Evolutionary conservation across 805 yeast genomes (phyloP).

Genomic region (Candida ipomoeae): DNA sequence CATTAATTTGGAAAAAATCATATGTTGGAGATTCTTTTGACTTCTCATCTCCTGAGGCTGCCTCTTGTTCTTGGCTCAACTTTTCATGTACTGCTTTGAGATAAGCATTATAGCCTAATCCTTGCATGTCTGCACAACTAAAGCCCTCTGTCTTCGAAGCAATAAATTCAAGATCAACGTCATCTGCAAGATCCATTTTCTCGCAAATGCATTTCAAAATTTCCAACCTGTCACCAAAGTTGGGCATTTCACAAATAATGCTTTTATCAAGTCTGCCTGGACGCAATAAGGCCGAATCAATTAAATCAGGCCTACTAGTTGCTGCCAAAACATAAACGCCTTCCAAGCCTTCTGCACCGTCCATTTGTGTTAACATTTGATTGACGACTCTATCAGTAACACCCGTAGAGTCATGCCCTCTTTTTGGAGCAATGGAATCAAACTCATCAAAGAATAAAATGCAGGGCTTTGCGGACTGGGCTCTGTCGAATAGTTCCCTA

Average conservation of each 20-base stretch:
- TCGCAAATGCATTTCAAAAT: constrained; percentile 57
- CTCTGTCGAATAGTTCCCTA: constrained; percentile 88
- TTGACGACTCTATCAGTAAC: constrained; percentile 97
- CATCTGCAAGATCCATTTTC: constrained; percentile 54
- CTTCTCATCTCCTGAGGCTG: constrained; percentile 15
- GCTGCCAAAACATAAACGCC: constrained; percentile 97
- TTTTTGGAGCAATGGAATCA: constrained; percentile 94
- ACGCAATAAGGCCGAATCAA: constrained; percentile 89
- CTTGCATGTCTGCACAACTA: constrained; percentile 95
- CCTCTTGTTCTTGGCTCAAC: constrained; percentile 42
- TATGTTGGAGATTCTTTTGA: constrained; percentile 6
- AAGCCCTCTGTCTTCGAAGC: constrained; percentile 67
- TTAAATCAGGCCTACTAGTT: constrained; percentile 91
- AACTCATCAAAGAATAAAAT: constrained; percentile 91
- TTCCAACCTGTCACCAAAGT: constrained; percentile 62
- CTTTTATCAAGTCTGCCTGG: constrained; percentile 96
- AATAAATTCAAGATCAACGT: constrained; percentile 49
- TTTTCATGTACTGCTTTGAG: constrained; percentile 76
- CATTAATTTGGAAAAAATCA: constrained; percentile 44
- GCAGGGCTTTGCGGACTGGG: constrained; percentile 93
- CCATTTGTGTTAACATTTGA: constrained; percentile 96
- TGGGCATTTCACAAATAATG: constrained; percentile 86
- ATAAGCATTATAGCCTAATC: constrained; percentile 86
- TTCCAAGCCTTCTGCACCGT: constrained; percentile 96
- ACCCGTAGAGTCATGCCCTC: constrained; percentile 97